A percentile compares a stretch with the other conserved stretches of the same genome.
Conservation (phyloP, 163 green algal genomes). For the Botryococcus braunii region DNA sequence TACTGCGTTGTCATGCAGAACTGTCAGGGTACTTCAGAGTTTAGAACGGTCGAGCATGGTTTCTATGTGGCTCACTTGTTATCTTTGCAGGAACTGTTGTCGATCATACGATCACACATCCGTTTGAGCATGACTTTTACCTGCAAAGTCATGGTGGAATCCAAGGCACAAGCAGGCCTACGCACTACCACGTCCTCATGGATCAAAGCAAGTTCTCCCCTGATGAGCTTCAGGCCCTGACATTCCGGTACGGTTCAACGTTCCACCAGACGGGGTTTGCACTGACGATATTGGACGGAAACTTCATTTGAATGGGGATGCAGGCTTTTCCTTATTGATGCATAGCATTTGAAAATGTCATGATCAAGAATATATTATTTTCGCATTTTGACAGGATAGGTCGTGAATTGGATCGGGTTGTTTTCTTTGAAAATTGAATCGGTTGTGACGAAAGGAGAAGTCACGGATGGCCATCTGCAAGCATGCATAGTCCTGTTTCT, state of each 20-base stretch:
- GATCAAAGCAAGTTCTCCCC: constrained; percentile 75
- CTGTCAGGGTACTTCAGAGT: too few relatives aligned
- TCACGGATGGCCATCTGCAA: too few relatives aligned
- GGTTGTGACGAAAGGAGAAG: too few relatives aligned
- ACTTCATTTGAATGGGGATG: not conserved
- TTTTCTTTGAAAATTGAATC: too few relatives aligned
- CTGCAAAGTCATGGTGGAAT: constrained; percentile 74
- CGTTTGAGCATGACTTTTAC: constrained; percentile 75
- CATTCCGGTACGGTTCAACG: constrained; percentile 45
- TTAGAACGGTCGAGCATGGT: not conserved
- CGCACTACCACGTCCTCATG: constrained; percentile 75
- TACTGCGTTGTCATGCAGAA: not conserved
- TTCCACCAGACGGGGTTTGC: not conserved
- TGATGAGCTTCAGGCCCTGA: constrained; percentile 71
- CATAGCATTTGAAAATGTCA: too few relatives aligned
- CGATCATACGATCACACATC: constrained; percentile 56
- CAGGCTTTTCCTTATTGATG: not conserved
- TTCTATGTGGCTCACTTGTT: not conserved
- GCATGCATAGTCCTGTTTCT: too few relatives aligned
- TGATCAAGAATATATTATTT: too few relatives aligned
- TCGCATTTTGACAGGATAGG: too few relatives aligned
- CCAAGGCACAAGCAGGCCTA: constrained; percentile 59
- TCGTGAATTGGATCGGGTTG: too few relatives aligned
- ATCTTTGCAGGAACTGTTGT: constrained; percentile 57
- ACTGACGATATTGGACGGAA: not conserved